Percentiles rank a stretch among this genome's conserved stretches.
Conservation (phyloP, 768 basidiomycete genomes). For the Candolleomyces eurysporus region DNA sequence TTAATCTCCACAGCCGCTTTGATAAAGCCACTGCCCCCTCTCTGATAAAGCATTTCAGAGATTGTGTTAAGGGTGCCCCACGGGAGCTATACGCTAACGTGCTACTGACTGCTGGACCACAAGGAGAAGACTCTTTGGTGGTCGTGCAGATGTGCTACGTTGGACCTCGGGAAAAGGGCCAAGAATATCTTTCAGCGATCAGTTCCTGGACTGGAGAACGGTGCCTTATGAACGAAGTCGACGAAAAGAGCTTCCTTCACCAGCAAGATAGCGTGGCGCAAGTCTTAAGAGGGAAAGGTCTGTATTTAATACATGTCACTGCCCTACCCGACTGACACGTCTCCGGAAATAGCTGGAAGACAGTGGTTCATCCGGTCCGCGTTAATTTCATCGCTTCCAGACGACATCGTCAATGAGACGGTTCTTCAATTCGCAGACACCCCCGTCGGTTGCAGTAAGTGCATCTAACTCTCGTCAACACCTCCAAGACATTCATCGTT, state of each 20-base stretch:
- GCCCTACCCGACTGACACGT: background rate
- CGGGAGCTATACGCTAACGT: constrained; percentile 88
- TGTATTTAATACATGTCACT: constrained; percentile 16
- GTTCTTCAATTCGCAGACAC: constrained; percentile 79
- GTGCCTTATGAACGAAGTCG: constrained; percentile 85
- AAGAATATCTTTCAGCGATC: constrained; percentile 77
- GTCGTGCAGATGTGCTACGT: constrained; percentile 92
- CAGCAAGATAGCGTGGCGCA: constrained; percentile 94
- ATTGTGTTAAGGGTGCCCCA: constrained; percentile 88
- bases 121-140: constrained; percentile 78
- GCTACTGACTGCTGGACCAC: constrained; percentile 86
- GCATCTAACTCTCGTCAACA: background rate
- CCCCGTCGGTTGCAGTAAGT: constrained; percentile 87
- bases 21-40: constrained; percentile 84
- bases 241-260: constrained; percentile 84
- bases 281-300: constrained; percentile 81
- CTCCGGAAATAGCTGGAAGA: constrained; percentile 52
- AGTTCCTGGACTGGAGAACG: constrained; percentile 87
- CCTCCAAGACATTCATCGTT: background rate
- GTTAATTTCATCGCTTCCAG: constrained; percentile 78
- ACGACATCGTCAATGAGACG: constrained; percentile 83
- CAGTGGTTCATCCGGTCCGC: constrained; percentile 93
- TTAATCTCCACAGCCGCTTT: constrained; percentile 61
- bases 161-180: constrained; percentile 69
- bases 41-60: constrained; percentile 87